Evolutionary conservation across 768 basidiomycete species (phyloP).

Genomic region (Psilocybe azurescens): DNA sequence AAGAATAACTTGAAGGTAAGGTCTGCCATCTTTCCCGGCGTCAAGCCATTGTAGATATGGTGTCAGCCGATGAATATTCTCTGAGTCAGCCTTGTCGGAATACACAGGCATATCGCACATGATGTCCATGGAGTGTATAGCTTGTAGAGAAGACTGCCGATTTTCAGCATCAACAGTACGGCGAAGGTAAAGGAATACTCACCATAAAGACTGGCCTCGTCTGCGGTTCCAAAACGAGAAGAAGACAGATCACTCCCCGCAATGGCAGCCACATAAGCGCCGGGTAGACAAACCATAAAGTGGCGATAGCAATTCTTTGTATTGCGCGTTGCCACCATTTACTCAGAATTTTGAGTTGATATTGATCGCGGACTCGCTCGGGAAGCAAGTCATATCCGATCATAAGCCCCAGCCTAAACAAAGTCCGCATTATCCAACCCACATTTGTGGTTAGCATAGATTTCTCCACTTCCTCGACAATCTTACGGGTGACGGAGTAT

Average conservation of each 20-base stretch:
- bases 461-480: not conserved
- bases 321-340: not conserved
- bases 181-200: not conserved
- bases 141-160: not conserved
- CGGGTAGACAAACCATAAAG: slow-evolving; percentile 6
- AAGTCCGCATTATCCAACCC: not conserved
- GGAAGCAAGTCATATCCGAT: slow-evolving; percentile 2
- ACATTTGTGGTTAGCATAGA: not conserved
- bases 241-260: slow-evolving; percentile 1
- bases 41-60: slow-evolving; percentile 4
- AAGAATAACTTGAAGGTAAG: not conserved
- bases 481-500: not conserved
- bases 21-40: not conserved
- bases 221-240: slow-evolving; percentile 1
- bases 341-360: not conserved
- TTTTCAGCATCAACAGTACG: not conserved
- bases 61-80: not conserved
- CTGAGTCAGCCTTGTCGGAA: not conserved
- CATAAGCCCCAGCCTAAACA: slow-evolving; percentile 1
- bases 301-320: not conserved
- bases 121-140: slow-evolving; percentile 7
- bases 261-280: slow-evolving; percentile 5
- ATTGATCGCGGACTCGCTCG: not conserved
- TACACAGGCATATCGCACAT: not conserved
- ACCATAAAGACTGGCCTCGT: not conserved